Conservation (phyloP, 805 yeast species). For the Tetrapisispora pingtungensis region DNA sequence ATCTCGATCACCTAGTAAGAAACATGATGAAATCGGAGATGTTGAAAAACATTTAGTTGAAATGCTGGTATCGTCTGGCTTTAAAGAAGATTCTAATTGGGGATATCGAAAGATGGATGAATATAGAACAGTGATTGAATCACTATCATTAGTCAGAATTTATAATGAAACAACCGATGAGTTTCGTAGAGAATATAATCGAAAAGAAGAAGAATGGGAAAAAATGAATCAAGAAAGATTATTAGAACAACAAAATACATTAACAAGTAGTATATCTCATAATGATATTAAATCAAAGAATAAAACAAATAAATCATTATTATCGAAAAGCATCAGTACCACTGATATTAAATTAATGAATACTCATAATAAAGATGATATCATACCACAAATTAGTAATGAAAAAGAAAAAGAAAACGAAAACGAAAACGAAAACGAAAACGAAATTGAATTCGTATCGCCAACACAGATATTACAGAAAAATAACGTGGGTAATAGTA, state of each 20-base stretch:
- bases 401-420: neutral
- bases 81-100: constrained; percentile 58
- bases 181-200: constrained; percentile 15
- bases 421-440: too few relatives aligned
- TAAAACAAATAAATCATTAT: constrained; percentile 8
- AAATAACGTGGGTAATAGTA: neutral
- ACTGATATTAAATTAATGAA: neutral
- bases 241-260: neutral
- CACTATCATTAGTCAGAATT: constrained; percentile 35
- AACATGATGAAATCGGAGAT: constrained; percentile 44
- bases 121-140: constrained; percentile 69
- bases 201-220: constrained; percentile 26
- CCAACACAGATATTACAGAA: neutral
- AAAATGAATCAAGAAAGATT: constrained; percentile 22
- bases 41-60: constrained; percentile 90
- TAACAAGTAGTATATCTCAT: neutral
- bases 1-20: constrained; percentile 20
- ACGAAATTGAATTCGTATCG: neutral
- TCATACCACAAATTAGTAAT: neutral
- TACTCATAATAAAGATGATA: neutral
- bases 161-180: constrained; percentile 32
- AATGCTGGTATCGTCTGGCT: constrained; percentile 87
- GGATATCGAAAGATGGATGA: constrained; percentile 79
- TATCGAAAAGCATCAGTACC: neutral
- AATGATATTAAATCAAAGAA: neutral